Conservation (phyloP, 2,329 filamentous ascomycete genomes). For the Raffaelea ambrosiae region DNA sequence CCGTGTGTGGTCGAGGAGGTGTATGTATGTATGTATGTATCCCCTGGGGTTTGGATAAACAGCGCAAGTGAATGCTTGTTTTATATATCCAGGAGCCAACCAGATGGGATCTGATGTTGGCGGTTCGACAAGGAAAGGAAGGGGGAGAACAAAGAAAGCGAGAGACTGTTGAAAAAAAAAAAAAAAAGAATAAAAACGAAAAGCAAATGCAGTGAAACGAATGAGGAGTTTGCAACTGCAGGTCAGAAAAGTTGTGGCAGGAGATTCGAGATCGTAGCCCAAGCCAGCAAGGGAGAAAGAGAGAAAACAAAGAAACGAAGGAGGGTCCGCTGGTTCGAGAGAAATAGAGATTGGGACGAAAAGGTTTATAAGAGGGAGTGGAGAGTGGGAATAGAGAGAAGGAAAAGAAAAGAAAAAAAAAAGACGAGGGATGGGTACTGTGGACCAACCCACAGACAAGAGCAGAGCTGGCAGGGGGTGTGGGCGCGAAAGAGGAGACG, state of each 20-base stretch:
- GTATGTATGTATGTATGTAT: too few species aligned
- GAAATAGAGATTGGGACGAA: too few species aligned
- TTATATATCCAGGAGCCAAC: background rate
- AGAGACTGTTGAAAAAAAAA: background rate
- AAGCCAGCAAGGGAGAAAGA: background rate
- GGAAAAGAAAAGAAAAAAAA: slow-evolving; percentile 2
- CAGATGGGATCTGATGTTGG: background rate
- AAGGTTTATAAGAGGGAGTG: too few species aligned
- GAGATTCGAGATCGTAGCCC: background rate
- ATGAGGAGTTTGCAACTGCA: too few species aligned
- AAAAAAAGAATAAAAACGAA: background rate
- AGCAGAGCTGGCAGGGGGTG: background rate
- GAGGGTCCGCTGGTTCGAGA: too few species aligned
- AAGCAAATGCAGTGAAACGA: background rate
- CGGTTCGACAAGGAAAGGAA: background rate
- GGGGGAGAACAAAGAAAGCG: background rate
- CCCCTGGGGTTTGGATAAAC: background rate
- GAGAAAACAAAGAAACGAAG: background rate
- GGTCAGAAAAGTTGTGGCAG: background rate
- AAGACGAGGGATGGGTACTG: background rate
- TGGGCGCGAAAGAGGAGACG: too few species aligned
- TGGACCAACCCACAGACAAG: background rate
- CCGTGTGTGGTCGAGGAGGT: too few species aligned
- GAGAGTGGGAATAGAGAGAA: background rate
- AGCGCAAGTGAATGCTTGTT: background rate